Base-by-base conservation (phyloP, 148 eudicot genomes). In the Gaultheria prostrata region DNA sequence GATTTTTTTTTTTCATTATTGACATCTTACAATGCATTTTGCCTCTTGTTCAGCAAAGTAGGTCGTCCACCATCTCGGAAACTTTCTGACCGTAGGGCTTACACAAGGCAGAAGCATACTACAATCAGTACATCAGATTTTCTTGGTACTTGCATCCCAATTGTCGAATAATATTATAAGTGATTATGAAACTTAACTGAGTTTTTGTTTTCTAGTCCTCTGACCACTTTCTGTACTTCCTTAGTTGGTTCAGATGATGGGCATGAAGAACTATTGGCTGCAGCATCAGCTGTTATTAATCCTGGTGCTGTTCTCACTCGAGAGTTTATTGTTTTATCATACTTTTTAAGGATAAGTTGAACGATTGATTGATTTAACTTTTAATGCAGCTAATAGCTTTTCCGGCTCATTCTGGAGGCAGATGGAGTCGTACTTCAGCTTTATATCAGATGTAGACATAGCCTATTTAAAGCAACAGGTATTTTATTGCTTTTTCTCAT, bases 201-300 rank as follows among this genome's bases (percentile, higher is more conserved):
- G 24, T 39, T 79, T 49, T 79, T 63, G 61, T 48, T 49, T 65
- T 70, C 73, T 86, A 76, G 79, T 63, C n/a, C 26, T 79, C 76
- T 83, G 49, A 82, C 73, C 67, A 61, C 81, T 83, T 73, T 78
- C 61, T 69, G 48, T 69, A 77, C 15, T 67, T 82, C 65, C 67
- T 43, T 84, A 82, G 85, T 85, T 84, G 89, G 88, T 84, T 85
- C 91, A 85, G 93, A 88, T 89, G 91, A 91, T 89, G 93, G 94
- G 80, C 93, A 88, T 48, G 90, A 90, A 84, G 96, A 93, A 85
- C 88, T 93, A 59, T 50, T 91, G 83, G 90, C 93, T 85, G 95
- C 95, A 71, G 90, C 92, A 77, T 84, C 86, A 74, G 89, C 91
- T 83, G 93, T 90, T 83, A 72, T 82, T 67, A 80, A 88, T 86